Base-by-base conservation (phyloP, 2,329 filamentous ascomycete genomes). In the Hawksworthiomyces lignivorus region DNA sequence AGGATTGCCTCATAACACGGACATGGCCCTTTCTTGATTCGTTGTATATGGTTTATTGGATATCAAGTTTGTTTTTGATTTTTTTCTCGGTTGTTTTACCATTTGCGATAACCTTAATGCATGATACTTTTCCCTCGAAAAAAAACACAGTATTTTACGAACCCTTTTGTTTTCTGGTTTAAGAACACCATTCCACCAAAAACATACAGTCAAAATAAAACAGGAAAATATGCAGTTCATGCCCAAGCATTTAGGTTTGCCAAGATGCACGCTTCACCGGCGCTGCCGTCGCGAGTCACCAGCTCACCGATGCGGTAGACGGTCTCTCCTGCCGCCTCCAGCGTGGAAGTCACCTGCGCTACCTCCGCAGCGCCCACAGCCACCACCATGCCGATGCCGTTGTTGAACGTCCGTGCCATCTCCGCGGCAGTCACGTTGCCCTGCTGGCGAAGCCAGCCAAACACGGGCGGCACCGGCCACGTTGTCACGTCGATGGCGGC, bases 371-470 rank as follows among this genome's bases (percentile, higher is more conserved):
- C 87, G 5, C 87, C 87, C 22, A 89, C 70, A 6, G 96, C 85
- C 3, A 96, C 87, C 5, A 88, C 87, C 89, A 98, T 97, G 35
- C 92, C 92, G 33, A 98, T 68, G 38, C 92, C 92, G 7, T 84
- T 88, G 68, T 98, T 98, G 75, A 95, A 97, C 2, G 88, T 92
- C 44, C 88, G 75, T 39, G 83, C 87, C 76, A 97, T 94, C 67
- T 98, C 92, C 9, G 68, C 58, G 2, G 81, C 72, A 40, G 73
- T 75, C 24, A 97, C 80, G 47, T 84, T 83, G n/a, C 78, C 79
- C 4, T 70, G 68, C 47, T 61, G 63, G 67, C 88, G 87, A 54
- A 98, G 73, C 92, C 92, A 98, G 56, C 73, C 72, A 68, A 97
- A 92, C 5, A 96, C 84, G 2, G 75, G 67, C 0, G 85, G 87